These are phyloP conservation scores for Saksenaea oblongispora DNA, from an alignment of 371 early-diverging fungal genomes.

Conservation along the genomic window DNA sequence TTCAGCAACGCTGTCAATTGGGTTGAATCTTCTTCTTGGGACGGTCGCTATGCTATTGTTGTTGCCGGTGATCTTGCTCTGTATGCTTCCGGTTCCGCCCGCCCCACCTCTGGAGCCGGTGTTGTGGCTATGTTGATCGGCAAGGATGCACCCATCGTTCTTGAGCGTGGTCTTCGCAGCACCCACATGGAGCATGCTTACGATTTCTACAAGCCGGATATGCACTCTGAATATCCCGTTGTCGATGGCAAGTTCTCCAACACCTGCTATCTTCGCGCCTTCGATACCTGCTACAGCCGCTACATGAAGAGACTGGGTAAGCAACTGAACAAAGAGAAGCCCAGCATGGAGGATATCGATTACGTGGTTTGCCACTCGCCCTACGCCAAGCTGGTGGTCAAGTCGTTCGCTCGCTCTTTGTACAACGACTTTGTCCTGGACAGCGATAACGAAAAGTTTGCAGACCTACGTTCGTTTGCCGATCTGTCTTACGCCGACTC, in stretches of 20 bases:
- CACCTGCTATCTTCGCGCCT: constrained; percentile 89
- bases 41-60: constrained; percentile 90
- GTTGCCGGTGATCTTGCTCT: constrained; percentile 97
- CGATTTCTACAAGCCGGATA: constrained; percentile 98
- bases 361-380: constrained; percentile 94
- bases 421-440: constrained; percentile 90
- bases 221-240: constrained; percentile 93
- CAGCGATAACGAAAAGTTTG: constrained; percentile 67
- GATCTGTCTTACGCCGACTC: constrained; percentile 69
- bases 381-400: constrained; percentile 95
- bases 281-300: constrained; percentile 85
- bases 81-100: constrained; percentile 89
- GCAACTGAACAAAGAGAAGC: constrained; percentile 47
- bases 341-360: constrained; percentile 73
- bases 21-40: constrained; percentile 93
- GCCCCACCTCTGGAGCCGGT: constrained; percentile 97
- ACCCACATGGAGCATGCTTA: constrained; percentile 96
- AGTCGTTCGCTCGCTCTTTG: constrained; percentile 82
- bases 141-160: constrained; percentile 90
- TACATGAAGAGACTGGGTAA: constrained; percentile 78
- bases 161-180: constrained; percentile 88
- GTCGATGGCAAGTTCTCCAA: constrained; percentile 95
- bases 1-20: constrained; percentile 97
- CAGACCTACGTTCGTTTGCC: constrained; percentile 59
- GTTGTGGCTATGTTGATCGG: constrained; percentile 94